Percentiles rank a stretch among this genome's conserved stretches.
Evolutionary conservation across 75 land plant genomes (phyloP).

Genomic region (Cupressus sempervirens): DNA sequence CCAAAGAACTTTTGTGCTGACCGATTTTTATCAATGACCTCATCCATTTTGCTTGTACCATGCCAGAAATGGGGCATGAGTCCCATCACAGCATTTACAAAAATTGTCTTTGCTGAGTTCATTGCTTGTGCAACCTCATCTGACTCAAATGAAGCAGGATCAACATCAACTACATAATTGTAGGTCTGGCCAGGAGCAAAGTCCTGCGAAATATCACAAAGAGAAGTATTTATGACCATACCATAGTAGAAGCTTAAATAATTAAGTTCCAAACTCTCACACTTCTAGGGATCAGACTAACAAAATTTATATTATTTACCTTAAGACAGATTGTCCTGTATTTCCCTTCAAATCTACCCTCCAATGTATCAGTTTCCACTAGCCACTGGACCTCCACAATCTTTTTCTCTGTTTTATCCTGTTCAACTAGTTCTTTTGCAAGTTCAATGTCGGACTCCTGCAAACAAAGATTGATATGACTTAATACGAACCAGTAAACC

Average conservation of each 20-base stretch:
- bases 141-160: slow-evolving; percentile 39
- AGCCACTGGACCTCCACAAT: slow-evolving; percentile 38
- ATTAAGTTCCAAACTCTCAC: not conserved
- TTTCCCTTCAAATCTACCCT: slow-evolving; percentile 40
- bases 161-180: slow-evolving; percentile 41
- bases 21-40: slow-evolving; percentile 38
- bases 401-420: slow-evolving; percentile 36
- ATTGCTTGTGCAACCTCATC: slow-evolving; percentile 24
- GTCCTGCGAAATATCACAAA: slow-evolving; percentile 15
- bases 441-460: slow-evolving; percentile 55
- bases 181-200: slow-evolving; percentile 29
- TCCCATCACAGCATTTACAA: slow-evolving; percentile 57
- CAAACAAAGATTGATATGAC: not conserved
- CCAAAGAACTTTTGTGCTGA: slow-evolving; percentile 51
- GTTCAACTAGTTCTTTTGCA: slow-evolving; percentile 42
- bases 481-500: slow-evolving; percentile 7
- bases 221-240: not conserved
- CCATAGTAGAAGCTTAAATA: not conserved
- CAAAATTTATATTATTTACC: slow-evolving; percentile 14
- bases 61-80: slow-evolving; percentile 54
- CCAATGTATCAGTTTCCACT: slow-evolving; percentile 38
- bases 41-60: slow-evolving; percentile 54
- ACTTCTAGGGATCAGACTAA: not conserved
- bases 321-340: slow-evolving; percentile 31
- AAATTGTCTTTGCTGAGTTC: slow-evolving; percentile 44